Percentiles rank a stretch among this genome's conserved stretches.
Evolutionary conservation across 2,329 filamentous ascomycete species (phyloP).

Genomic region (Colletotrichum spinosum): DNA sequence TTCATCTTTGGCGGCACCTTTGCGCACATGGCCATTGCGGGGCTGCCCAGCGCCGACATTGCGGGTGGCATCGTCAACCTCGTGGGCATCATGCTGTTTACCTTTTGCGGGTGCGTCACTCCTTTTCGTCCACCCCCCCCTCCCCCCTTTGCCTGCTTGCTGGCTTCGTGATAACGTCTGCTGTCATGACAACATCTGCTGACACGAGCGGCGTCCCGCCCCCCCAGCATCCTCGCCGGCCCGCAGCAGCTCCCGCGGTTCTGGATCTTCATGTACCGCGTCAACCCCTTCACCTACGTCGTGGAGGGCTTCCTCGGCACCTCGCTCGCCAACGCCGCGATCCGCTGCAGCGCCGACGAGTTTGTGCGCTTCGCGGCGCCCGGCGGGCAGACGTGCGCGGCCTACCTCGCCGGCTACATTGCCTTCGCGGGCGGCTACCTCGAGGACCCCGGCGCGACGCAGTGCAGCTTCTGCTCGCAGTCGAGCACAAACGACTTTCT

Average conservation of each 20-base stretch:
- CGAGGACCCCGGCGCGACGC: constrained; percentile 27
- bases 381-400: constrained; percentile 30
- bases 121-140: not conserved
- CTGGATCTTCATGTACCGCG: constrained; percentile 41
- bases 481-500: constrained; percentile 52
- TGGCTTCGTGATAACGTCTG: too few species aligned
- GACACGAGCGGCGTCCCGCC: not conserved
- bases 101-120: constrained; percentile 61
- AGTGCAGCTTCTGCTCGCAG: constrained; percentile 58
- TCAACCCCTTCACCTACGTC: constrained; percentile 45
- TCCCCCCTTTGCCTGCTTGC: not conserved
- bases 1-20: constrained; percentile 76
- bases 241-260: constrained; percentile 32
- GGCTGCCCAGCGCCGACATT: constrained; percentile 70
- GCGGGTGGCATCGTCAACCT: constrained; percentile 74
- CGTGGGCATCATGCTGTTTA: constrained; percentile 71
- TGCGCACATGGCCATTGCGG: constrained; percentile 72
- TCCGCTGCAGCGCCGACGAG: constrained; percentile 36
- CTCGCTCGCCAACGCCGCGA: constrained; percentile 38
- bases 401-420: constrained; percentile 32
- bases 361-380: constrained; percentile 31
- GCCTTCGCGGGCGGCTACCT: constrained; percentile 33
- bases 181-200: not conserved
- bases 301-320: constrained; percentile 44
- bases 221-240: constrained; percentile 30